Evolutionary conservation across 176 grass and related monocot genomes (phyloP).

Genomic region (Triticum urartu): DNA sequence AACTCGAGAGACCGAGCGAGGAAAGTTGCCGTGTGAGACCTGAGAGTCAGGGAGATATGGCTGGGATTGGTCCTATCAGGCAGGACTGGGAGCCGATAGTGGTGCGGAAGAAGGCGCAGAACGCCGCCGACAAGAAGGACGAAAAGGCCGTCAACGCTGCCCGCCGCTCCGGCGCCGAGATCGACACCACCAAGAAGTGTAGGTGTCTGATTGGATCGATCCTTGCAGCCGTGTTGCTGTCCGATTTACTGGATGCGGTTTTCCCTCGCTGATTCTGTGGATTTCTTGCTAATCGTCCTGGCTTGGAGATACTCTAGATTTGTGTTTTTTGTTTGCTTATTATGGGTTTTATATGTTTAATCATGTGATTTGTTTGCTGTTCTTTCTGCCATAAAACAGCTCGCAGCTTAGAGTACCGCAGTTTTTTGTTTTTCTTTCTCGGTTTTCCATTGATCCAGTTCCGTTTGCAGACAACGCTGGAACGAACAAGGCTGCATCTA

Average conservation of each 20-base stretch:
- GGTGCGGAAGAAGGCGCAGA: conserved; percentile 79
- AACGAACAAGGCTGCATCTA: conserved; percentile 68
- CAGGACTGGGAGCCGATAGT: conserved; percentile 89
- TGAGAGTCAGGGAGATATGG: conserved; percentile 36
- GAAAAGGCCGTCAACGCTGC: conserved; percentile 84
- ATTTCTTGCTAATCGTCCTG: neutral
- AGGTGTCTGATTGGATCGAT: neutral
- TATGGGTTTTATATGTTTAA: neutral
- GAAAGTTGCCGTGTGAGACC: neutral
- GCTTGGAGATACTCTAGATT: neutral
- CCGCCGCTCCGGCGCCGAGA: conserved; percentile 72
- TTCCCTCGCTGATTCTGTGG: neutral
- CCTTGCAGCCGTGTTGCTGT: neutral
- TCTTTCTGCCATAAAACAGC: neutral
- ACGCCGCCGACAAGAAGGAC: conserved; percentile 70
- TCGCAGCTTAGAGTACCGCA: neutral
- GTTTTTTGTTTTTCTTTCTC: neutral
- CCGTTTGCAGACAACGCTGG: conserved; percentile 56
- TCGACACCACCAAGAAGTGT: conserved; percentile 80
- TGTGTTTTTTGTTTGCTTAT: neutral
- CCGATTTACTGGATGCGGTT: neutral
- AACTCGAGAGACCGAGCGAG: neutral
- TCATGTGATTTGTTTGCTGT: neutral
- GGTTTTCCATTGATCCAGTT: neutral
- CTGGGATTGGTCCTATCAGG: conserved; percentile 60